phyloP scores from a whole-genome alignment of 345 rosid genomes.

The Moringa oleifera region DNA sequence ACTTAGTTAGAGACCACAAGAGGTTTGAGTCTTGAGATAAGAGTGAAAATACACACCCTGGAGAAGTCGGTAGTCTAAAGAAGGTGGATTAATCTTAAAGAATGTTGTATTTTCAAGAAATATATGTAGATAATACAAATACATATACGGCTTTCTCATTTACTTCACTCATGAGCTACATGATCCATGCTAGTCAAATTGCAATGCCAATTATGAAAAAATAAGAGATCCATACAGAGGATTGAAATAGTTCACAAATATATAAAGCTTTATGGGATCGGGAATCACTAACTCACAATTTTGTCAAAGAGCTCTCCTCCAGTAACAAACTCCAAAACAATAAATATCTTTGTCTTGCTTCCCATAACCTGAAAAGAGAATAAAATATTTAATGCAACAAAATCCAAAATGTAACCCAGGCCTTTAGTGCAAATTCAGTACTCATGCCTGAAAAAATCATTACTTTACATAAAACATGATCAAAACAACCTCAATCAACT shows the following conservation, averaged over 20 bases:
- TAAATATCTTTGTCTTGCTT: slow-evolving; percentile 68
- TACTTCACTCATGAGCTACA: not conserved
- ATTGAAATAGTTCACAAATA: not conserved
- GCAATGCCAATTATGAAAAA: not conserved
- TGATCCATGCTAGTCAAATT: not conserved
- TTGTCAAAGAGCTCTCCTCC: slow-evolving; percentile 87
- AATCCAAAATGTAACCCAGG: not conserved
- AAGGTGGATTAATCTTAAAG: too few species aligned
- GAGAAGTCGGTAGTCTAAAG: too few species aligned
- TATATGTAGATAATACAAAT: too few species aligned
- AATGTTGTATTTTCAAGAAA: too few species aligned
- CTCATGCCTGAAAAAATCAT: too few species aligned
- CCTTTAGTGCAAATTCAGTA: not conserved
- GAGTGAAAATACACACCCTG: too few species aligned
- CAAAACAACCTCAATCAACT: not conserved
- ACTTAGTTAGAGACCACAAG: too few species aligned
- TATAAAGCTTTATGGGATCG: not conserved
- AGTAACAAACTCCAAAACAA: slow-evolving; percentile 62
- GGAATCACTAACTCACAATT: slow-evolving; percentile 44
- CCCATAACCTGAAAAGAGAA: slow-evolving; percentile 55
- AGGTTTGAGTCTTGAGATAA: too few species aligned
- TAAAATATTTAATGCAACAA: not conserved
- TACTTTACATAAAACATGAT: not conserved
- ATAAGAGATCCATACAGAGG: not conserved
- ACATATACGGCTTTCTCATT: too few species aligned